These are phyloP conservation scores for Porphyridium purpureum DNA, from an alignment of 23 red algal species.

Conservation along the genomic window DNA sequence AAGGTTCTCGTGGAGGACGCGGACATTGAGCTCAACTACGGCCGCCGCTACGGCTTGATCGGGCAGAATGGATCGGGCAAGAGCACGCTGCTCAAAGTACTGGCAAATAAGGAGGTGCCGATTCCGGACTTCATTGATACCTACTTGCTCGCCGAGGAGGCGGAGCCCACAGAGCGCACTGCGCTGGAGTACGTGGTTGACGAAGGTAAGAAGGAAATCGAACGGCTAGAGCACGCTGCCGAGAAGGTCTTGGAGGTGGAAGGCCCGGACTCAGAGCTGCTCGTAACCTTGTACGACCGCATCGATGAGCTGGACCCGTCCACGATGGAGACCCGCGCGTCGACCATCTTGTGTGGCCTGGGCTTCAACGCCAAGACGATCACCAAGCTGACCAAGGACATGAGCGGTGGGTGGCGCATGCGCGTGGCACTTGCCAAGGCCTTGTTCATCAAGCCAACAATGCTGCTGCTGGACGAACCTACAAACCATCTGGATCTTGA, in stretches of 20 bases:
- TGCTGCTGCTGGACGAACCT: conserved; percentile 93
- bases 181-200: conserved; percentile 73
- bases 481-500: conserved; percentile 94
- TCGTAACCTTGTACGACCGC: conserved; percentile 76
- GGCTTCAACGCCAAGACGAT: conserved; percentile 63
- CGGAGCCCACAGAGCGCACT: conserved; percentile 42
- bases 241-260: conserved; percentile 36
- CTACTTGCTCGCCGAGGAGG: conserved; percentile 62
- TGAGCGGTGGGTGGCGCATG: conserved; percentile 97
- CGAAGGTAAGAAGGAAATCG: conserved; percentile 36
- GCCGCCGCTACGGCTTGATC: conserved; percentile 73
- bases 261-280: conserved; percentile 33
- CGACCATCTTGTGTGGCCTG: conserved; percentile 76
- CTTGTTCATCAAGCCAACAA: conserved; percentile 69
- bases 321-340: conserved; percentile 72
- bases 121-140: conserved; percentile 74
- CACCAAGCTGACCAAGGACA: conserved; percentile 41
- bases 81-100: conserved; percentile 55
- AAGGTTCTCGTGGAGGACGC: conserved; percentile 75
- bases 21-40: conserved; percentile 53
- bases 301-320: conserved; percentile 55
- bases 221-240: conserved; percentile 28
- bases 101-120: conserved; percentile 59
- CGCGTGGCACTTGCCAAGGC: conserved; percentile 80
- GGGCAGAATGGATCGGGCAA: conserved; percentile 81